Evolutionary conservation across 2,329 filamentous ascomycete genomes (phyloP), one percentile per base, ranked within the genome.

Genomic region (Fusarium coicis): DNA sequence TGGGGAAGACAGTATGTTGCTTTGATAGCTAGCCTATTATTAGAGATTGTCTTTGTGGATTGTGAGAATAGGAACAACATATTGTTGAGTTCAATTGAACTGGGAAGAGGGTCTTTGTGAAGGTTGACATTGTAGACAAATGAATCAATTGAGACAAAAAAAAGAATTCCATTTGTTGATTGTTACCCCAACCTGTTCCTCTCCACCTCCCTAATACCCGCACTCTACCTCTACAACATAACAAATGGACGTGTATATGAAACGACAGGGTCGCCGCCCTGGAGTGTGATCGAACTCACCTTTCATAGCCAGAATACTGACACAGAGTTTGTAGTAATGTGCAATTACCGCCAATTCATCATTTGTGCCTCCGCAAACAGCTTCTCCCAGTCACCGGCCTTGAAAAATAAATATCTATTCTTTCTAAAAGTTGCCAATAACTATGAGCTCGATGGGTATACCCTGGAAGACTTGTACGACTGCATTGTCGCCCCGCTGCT

Each of bases 1-100:
- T 9, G 1, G 3, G 15, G 15, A 9, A 12, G 10, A 15, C 0
- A 14, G 7, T 30, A 21, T 10, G 12, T 5, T 16, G 10, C 0
- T 28, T 30, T 11, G 10, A 15, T 6, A 47, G 28, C 19, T 23
- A 7, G 28, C 28, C 15, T 9, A 5, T 12, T 9, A 10, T 3
- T 4, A 10, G 3, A 23, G 3, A 49, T 14, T 18, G 10, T 4
- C 5, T 10, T 7, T 18, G 3, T 32, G 6, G 10, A 7, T 12
- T n/a, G 7, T 7, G 4, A 32, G 15, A n/a, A 32, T 5, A 15
- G 14, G 18, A 2, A 26, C 7, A 14, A 34, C 32, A 15, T 14
- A 5, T 34, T 32, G 32, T 32, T 34, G 32, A 34, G 34, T 36
- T 36, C 34, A 16, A 34, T 34, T 32, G 14, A 34, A 34, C 32